Evolutionary conservation across 495 filamentous ascomycete species (phyloP).

Genomic region (Neurospora sp.): DNA sequence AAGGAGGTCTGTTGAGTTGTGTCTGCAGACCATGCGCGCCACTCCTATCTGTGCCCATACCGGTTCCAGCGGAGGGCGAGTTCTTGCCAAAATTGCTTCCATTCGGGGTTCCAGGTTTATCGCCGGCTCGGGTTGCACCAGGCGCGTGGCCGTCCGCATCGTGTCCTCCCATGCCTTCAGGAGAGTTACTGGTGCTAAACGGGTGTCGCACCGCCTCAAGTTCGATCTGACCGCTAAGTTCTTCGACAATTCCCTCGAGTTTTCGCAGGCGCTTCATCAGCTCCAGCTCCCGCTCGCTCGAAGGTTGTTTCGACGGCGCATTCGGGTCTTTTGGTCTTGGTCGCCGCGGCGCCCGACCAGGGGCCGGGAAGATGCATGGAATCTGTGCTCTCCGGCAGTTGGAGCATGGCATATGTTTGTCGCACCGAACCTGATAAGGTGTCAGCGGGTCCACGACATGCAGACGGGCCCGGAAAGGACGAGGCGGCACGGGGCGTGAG

Average conservation of each 20-base stretch:
- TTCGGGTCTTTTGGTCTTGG: constrained; percentile 51
- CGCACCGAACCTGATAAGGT: constrained; percentile 46
- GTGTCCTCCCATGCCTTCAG: constrained; percentile 17
- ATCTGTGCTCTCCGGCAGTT: constrained; percentile 73
- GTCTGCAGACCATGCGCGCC: constrained; percentile 5
- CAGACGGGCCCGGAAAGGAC: not conserved
- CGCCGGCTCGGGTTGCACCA: constrained; percentile 8
- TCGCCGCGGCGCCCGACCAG: constrained; percentile 67
- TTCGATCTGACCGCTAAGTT: constrained; percentile 48
- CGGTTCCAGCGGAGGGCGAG: constrained; percentile 1
- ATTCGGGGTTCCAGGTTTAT: constrained; percentile 4
- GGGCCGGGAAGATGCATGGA: constrained; percentile 76
- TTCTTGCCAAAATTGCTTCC: constrained; percentile 9
- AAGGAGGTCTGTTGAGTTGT: not conserved
- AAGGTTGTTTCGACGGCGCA: constrained; percentile 36
- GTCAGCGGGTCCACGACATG: constrained; percentile 2
- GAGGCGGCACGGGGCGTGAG: not conserved
- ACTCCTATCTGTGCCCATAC: not conserved
- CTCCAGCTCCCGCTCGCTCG: constrained; percentile 57
- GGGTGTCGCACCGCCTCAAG: constrained; percentile 32
- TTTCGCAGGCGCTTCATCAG: constrained; percentile 66
- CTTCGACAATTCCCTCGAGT: constrained; percentile 67
- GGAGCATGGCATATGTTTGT: constrained; percentile 74
- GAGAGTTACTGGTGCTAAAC: constrained; percentile 28
- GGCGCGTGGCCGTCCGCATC: constrained; percentile 8